phyloP scores from a whole-genome alignment of 495 filamentous ascomycete genomes.

The Aspergillus sclerotioniger region DNA sequence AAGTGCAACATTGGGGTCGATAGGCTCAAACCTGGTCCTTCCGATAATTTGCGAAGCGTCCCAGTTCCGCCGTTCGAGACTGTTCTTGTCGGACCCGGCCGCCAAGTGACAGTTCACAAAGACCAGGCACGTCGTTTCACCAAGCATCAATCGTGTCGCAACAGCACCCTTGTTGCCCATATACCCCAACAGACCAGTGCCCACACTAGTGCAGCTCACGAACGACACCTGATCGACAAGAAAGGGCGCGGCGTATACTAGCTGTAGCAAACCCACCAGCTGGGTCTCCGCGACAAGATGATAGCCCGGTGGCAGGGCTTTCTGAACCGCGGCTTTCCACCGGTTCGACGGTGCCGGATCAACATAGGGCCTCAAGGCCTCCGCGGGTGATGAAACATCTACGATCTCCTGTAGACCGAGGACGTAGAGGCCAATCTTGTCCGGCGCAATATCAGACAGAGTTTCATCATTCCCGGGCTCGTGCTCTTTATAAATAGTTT shows the following conservation, averaged over 20 bases:
- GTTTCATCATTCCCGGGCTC: background rate
- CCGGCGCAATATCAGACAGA: slow-evolving; percentile 24
- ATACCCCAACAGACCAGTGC: slow-evolving; percentile 86
- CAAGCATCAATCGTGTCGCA: slow-evolving; percentile 75
- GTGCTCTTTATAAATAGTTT: background rate
- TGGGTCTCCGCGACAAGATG: slow-evolving; percentile 74
- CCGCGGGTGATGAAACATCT: slow-evolving; percentile 69
- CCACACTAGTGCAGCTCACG: slow-evolving; percentile 73
- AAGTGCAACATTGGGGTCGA: slow-evolving; percentile 54
- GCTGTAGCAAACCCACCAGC: slow-evolving; percentile 78
- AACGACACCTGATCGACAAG: slow-evolving; percentile 69
- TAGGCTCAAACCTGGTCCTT: slow-evolving; percentile 71
- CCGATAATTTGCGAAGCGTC: slow-evolving; percentile 75
- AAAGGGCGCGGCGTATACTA: slow-evolving; percentile 79
- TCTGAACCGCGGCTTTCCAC: slow-evolving; percentile 73
- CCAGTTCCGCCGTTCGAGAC: slow-evolving; percentile 84
- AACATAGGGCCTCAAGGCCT: slow-evolving; percentile 65
- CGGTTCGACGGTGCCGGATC: slow-evolving; percentile 67
- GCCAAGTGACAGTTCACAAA: slow-evolving; percentile 91
- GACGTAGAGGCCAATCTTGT: slow-evolving; percentile 83
- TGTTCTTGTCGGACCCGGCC: slow-evolving; percentile 74
- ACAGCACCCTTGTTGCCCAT: slow-evolving; percentile 96
- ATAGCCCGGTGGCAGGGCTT: slow-evolving; percentile 75
- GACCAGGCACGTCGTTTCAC: slow-evolving; percentile 82
- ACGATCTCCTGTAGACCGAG: slow-evolving; percentile 91